Conservation (phyloP, 169 alveolate species). For the Plasmodium berghei region DNA sequence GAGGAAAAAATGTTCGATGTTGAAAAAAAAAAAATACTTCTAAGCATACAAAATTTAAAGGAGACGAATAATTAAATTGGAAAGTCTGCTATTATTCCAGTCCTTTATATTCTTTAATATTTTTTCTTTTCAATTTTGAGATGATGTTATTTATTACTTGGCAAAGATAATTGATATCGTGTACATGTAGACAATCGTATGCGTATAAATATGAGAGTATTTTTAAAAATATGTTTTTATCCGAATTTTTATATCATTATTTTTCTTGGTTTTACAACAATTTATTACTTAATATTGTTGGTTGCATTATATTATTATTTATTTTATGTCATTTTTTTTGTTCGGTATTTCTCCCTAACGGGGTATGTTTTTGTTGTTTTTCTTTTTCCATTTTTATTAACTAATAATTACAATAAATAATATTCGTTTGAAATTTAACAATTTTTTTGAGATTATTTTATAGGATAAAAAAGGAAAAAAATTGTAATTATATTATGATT, state of each 20-base stretch:
- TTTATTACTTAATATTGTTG: neutral
- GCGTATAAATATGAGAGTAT: neutral
- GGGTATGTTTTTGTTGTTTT: neutral
- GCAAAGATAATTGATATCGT: neutral
- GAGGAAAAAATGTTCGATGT: slow-evolving; percentile 60
- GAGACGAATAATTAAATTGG: slow-evolving; percentile 13
- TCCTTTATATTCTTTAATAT: neutral
- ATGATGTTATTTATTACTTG: neutral
- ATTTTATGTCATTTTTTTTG: neutral
- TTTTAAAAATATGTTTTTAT: neutral
- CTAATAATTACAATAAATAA: no score
- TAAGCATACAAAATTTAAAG: slow-evolving; percentile 60
- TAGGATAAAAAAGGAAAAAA: no score
- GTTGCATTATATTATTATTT: neutral
- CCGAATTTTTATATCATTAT: neutral
- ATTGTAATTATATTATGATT: no score
- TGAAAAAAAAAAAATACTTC: slow-evolving; percentile 57
- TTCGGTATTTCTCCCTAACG: neutral
- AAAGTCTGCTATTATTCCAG: no score
- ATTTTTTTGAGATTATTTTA: no score
- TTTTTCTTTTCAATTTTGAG: neutral
- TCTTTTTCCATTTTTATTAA: neutral
- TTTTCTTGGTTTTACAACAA: neutral
- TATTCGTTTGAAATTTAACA: no score
- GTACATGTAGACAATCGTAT: neutral